These are phyloP conservation scores for Moricandia moricandioides DNA, from an alignment of 345 rosid genomes.

Conservation along the genomic window DNA sequence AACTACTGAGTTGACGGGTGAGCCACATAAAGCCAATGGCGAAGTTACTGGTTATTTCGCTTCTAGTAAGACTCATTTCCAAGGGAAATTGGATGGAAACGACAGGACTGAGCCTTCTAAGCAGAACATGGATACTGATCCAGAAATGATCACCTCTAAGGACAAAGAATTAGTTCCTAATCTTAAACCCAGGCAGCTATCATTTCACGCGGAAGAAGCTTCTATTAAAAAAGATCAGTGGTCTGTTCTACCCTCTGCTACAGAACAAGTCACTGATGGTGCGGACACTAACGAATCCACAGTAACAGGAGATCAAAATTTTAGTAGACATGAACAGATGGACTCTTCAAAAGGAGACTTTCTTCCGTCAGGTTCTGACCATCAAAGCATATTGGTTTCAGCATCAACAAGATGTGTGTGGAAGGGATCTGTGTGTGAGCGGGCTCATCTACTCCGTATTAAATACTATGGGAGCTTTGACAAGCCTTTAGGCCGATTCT, in stretches of 20 bases:
- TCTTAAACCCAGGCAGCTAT: constrained; percentile 37
- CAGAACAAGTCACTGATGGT: constrained; percentile 32
- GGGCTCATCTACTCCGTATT: constrained; percentile 82
- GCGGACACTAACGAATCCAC: constrained; percentile 26
- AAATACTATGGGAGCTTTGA: constrained; percentile 95
- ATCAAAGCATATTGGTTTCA: constrained; percentile 96
- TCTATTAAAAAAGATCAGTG: constrained; percentile 26
- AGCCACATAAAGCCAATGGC: constrained; percentile 42
- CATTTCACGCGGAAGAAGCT: constrained; percentile 23
- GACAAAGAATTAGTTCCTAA: constrained; percentile 36
- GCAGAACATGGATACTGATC: constrained; percentile 27
- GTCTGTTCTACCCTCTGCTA: constrained; percentile 22
- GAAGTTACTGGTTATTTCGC: constrained; percentile 20
- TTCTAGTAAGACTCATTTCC: constrained; percentile 35
- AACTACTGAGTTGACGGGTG: constrained; percentile 41
- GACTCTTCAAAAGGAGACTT: constrained; percentile 73
- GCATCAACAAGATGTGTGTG: constrained; percentile 86
- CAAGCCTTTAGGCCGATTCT: constrained; percentile 86
- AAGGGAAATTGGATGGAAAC: constrained; percentile 33
- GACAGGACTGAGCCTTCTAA: constrained; percentile 35
- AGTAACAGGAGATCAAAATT: constrained; percentile 31
- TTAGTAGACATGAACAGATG: constrained; percentile 40
- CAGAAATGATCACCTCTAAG: constrained; percentile 28
- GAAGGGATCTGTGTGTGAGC: constrained; percentile 92
- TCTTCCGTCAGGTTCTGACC: constrained; percentile 87